Conservation (phyloP, 805 yeast genomes). For the Hanseniaspora lindneri region DNA sequence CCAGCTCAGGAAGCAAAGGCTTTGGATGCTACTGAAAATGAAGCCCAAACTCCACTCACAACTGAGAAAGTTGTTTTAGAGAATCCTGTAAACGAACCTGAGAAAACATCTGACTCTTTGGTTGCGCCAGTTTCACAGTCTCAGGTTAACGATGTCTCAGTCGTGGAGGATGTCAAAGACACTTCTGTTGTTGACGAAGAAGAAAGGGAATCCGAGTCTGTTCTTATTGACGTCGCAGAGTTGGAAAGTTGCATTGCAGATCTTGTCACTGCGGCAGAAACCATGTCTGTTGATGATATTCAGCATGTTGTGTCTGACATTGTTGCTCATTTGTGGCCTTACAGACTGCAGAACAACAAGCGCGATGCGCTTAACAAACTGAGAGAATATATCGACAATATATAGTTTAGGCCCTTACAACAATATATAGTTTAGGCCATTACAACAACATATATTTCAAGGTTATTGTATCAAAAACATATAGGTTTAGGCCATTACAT, state of each 20-base stretch:
- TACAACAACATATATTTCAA: too few species aligned
- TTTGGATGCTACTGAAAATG: neutral
- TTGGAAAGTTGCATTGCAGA: neutral
- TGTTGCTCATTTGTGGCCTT: conserved; percentile 1
- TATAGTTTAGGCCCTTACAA: too few species aligned
- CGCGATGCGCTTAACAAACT: neutral
- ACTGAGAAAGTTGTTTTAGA: too few species aligned
- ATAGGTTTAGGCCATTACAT: too few species aligned
- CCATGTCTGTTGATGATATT: neutral
- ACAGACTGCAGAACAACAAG: conserved; percentile 10
- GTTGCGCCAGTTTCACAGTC: too few species aligned
- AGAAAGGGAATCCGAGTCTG: neutral
- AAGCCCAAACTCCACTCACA: too few species aligned
- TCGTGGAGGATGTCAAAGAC: too few species aligned
- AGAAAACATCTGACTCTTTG: neutral
- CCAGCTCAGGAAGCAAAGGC: neutral
- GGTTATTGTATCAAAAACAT: too few species aligned
- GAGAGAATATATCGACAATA: neutral
- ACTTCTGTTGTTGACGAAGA: neutral
- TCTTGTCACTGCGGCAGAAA: neutral
- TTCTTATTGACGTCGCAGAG: neutral
- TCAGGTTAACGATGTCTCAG: too few species aligned
- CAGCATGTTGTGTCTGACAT: conserved; percentile 11
- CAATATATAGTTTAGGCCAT: too few species aligned
- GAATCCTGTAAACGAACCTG: too few species aligned